Evolutionary conservation across 78 protist species (phyloP).

Genomic region (Dictyostelium discoideum): DNA sequence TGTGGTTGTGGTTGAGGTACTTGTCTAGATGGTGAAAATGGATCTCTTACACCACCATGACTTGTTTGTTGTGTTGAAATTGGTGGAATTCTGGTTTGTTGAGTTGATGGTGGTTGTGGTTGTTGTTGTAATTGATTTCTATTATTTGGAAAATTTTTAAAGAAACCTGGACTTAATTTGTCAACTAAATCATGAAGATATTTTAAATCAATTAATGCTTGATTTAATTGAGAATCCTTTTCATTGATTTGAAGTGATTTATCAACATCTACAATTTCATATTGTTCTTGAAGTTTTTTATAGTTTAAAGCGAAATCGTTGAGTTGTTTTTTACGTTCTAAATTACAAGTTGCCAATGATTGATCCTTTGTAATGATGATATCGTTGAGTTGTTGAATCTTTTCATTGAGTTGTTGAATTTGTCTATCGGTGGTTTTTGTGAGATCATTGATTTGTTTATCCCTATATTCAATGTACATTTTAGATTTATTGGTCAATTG

Average conservation of each 20-base stretch:
- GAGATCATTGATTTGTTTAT: not conserved
- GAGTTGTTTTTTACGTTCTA: not conserved
- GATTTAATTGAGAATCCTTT: not conserved
- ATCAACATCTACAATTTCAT: not conserved
- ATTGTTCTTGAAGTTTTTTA: slow-evolving; percentile 1
- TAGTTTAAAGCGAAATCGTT: not conserved
- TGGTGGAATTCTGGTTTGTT: not conserved
- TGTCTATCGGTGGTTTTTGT: not conserved
- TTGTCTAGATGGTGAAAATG: slow-evolving; percentile 1
- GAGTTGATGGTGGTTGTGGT: not conserved
- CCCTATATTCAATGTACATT: not conserved
- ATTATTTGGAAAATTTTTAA: not conserved
- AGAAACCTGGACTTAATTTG: not conserved
- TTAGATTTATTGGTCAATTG: not conserved
- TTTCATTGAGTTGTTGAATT: not conserved
- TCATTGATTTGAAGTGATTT: not conserved
- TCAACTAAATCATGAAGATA: not conserved
- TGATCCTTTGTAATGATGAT: not conserved
- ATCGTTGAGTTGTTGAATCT: not conserved
- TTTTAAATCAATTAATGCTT: not conserved
- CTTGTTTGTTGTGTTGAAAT: not conserved
- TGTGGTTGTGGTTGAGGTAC: not conserved
- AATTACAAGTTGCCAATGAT: not conserved
- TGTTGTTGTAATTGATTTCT: not conserved
- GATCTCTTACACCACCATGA: not conserved